These are phyloP conservation scores for Hypoxylon rubiginosum DNA, from an alignment of 2,329 filamentous ascomycete species.

Conservation along the genomic window DNA sequence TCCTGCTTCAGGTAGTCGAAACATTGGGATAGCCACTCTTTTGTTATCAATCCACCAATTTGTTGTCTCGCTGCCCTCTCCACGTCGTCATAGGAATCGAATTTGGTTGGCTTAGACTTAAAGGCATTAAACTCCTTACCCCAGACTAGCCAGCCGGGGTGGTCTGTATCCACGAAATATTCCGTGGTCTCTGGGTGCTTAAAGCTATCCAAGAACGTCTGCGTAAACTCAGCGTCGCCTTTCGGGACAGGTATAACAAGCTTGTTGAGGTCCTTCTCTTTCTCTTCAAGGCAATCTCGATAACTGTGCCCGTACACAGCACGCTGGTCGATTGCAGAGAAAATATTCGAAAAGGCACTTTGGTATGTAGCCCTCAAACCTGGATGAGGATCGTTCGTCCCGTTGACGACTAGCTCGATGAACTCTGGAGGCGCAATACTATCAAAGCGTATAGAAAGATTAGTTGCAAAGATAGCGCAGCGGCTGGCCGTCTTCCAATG, in stretches of 20 bases:
- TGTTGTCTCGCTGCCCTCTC: slow-evolving; percentile 81
- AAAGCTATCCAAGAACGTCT: slow-evolving; percentile 83
- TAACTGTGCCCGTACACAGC: slow-evolving; percentile 89
- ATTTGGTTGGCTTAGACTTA: slow-evolving; percentile 77
- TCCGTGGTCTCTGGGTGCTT: slow-evolving; percentile 78
- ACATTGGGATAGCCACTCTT: slow-evolving; percentile 86
- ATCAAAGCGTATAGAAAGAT: slow-evolving; percentile 92
- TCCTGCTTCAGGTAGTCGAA: slow-evolving; percentile 98
- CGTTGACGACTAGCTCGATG: slow-evolving; percentile 83
- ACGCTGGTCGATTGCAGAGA: slow-evolving; percentile 88
- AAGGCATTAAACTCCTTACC: slow-evolving; percentile 87
- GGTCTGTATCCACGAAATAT: slow-evolving; percentile 91
- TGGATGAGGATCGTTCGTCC: slow-evolving; percentile 91
- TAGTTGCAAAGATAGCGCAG: slow-evolving; percentile 90
- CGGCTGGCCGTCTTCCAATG: slow-evolving; percentile 98
- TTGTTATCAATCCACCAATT: slow-evolving; percentile 84
- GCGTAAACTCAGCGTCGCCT: slow-evolving; percentile 84
- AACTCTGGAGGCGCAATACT: slow-evolving; percentile 85
- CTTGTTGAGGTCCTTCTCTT: slow-evolving; percentile 82
- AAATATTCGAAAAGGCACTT: slow-evolving; percentile 80
- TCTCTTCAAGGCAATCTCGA: slow-evolving; percentile 85
- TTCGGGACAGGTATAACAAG: slow-evolving; percentile 78
- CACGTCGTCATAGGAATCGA: slow-evolving; percentile 80
- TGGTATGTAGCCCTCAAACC: slow-evolving; percentile 85
- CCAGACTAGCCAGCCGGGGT: slow-evolving; percentile 98